Conservation (phyloP, 1,284 basidiomycete genomes). For the Baeospora myosura region DNA sequence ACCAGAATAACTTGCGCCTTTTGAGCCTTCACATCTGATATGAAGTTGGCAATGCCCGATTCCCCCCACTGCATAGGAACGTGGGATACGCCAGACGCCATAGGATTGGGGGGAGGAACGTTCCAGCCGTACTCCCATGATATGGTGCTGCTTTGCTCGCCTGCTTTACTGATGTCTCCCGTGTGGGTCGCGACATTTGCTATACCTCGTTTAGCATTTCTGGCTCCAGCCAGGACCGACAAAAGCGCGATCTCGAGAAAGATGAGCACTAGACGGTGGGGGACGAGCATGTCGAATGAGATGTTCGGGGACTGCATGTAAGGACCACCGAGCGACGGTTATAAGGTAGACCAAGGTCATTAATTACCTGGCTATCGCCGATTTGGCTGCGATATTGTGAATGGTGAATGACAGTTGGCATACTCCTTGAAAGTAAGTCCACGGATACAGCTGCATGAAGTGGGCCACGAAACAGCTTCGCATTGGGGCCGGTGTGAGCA, state of each 20-base stretch:
- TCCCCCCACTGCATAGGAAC: slow-evolving; percentile 1
- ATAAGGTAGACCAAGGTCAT: too few relatives aligned
- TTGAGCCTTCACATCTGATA: background rate
- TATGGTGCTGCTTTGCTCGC: background rate
- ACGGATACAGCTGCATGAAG: too few relatives aligned
- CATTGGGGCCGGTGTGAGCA: too few relatives aligned
- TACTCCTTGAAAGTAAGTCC: too few relatives aligned
- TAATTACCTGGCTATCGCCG: too few relatives aligned
- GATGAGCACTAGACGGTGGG: background rate
- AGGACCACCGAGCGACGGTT: too few relatives aligned
- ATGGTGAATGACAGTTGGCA: too few relatives aligned
- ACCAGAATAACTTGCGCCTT: background rate
- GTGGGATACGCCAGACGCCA: background rate
- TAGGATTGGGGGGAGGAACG: background rate
- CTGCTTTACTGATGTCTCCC: background rate
- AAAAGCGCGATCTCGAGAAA: background rate
- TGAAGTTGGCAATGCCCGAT: background rate
- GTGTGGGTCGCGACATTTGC: background rate
- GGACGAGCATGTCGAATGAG: background rate
- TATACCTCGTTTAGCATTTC: background rate
- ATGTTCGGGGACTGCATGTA: background rate
- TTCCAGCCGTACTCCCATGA: background rate
- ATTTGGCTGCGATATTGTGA: too few relatives aligned
- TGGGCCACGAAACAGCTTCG: slow-evolving; percentile 2
- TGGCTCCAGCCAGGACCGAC: background rate